Conservation (phyloP, 768 basidiomycete genomes). For the Suillus clintonianus region DNA sequence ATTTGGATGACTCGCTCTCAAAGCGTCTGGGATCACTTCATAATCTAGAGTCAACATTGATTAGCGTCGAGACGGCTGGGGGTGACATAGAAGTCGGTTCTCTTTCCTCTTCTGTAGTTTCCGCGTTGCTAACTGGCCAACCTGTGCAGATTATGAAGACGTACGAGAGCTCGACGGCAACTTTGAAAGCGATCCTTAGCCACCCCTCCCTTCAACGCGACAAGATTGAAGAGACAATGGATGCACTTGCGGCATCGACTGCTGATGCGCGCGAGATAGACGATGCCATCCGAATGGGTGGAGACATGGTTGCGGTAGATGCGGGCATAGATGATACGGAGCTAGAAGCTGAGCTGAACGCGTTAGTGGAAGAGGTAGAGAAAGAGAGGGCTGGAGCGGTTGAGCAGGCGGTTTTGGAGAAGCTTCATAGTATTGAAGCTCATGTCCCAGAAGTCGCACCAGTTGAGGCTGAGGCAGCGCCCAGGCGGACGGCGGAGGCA, state of each 20-base stretch:
- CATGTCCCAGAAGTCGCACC: slow-evolving; percentile 4
- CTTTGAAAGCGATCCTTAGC: slow-evolving; percentile 72
- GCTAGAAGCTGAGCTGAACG: slow-evolving; percentile 66
- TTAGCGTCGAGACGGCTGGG: slow-evolving; percentile 86
- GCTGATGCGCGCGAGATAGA: slow-evolving; percentile 84
- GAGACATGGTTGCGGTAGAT: slow-evolving; percentile 55
- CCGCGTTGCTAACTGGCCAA: not conserved
- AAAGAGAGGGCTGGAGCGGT: slow-evolving; percentile 39
- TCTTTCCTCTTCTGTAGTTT: not conserved
- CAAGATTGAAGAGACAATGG: slow-evolving; percentile 83
- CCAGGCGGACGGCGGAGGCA: not conserved
- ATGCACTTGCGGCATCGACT: slow-evolving; percentile 81
- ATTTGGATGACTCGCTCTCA: slow-evolving; percentile 71
- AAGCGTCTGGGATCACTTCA: slow-evolving; percentile 76
- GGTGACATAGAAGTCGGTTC: slow-evolving; percentile 77
- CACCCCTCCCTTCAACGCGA: slow-evolving; percentile 82
- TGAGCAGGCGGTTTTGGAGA: slow-evolving; percentile 23
- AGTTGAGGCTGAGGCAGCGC: not conserved
- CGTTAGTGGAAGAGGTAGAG: slow-evolving; percentile 49
- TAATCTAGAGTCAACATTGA: slow-evolving; percentile 73
- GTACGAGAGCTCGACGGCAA: slow-evolving; percentile 81
- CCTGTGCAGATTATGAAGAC: slow-evolving; percentile 73
- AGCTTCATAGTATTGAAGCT: slow-evolving; percentile 19
- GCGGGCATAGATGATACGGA: slow-evolving; percentile 51
- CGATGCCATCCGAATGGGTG: slow-evolving; percentile 69